These are phyloP conservation scores for California macrophylla DNA, from an alignment of 441 rosid genomes.

Conservation along the genomic window DNA sequence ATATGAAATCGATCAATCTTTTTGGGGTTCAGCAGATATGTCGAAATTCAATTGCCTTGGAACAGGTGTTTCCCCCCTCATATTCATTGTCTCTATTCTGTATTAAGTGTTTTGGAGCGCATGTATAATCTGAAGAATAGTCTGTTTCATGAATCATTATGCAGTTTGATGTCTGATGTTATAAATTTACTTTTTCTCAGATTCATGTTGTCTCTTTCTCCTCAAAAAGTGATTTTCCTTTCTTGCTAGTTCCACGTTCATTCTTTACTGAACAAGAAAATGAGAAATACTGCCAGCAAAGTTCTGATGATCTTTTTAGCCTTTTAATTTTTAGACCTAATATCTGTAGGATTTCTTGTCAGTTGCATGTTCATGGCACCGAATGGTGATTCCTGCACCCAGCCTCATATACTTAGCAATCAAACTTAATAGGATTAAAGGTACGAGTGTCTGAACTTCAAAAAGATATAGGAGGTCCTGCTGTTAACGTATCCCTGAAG, in stretches of 20 bases:
- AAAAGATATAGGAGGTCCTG: neutral
- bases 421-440: neutral
- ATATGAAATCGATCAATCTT: constrained; percentile 74
- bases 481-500: neutral
- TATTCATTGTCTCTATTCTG: neutral
- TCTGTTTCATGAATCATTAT: neutral
- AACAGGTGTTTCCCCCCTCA: constrained; percentile 50
- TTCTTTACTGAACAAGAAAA: neutral
- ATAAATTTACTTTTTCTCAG: neutral
- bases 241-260: neutral
- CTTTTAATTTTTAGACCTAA: neutral
- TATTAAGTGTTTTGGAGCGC: neutral
- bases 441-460: neutral
- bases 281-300: neutral
- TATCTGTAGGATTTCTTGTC: neutral
- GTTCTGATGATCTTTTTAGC: neutral
- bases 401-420: neutral
- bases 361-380: neutral
- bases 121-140: neutral
- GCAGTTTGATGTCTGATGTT: too few relatives aligned
- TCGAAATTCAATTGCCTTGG: constrained; percentile 86
- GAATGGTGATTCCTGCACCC: neutral
- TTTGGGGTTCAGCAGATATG: constrained; percentile 98
- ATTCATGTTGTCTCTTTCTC: neutral
- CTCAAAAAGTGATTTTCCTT: neutral